These are phyloP conservation scores for Xylaria sp. DNA, from an alignment of 2,329 filamentous ascomycete species.

Conservation along the genomic window DNA sequence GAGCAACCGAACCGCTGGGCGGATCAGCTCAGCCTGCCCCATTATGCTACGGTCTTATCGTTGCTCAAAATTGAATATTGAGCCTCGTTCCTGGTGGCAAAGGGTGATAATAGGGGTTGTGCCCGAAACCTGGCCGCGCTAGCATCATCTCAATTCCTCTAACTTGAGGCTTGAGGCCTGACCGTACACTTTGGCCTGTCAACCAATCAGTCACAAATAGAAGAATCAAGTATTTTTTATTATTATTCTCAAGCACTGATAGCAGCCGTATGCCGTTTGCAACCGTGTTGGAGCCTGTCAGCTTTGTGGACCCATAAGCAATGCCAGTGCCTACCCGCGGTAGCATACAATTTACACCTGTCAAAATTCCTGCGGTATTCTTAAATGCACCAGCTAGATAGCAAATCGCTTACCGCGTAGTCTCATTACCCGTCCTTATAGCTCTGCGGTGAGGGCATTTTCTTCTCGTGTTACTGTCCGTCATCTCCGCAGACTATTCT, in stretches of 20 bases:
- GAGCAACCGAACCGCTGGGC: too few species aligned
- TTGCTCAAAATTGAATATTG: background rate
- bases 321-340: background rate
- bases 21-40: too few species aligned
- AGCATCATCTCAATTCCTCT: too few species aligned
- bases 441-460: slow-evolving; percentile 1
- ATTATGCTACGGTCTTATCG: background rate
- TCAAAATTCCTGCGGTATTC: background rate
- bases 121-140: too few species aligned
- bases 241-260: background rate
- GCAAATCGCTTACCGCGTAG: background rate
- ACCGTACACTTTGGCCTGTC: too few species aligned
- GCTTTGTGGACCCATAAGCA: background rate
- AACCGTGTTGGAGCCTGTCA: background rate
- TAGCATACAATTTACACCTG: background rate
- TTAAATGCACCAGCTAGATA: background rate
- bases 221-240: background rate
- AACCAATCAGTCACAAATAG: background rate
- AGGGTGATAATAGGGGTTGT: too few species aligned
- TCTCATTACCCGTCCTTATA: slow-evolving; percentile 1
- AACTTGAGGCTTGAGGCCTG: too few species aligned
- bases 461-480: slow-evolving; percentile 3
- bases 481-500: slow-evolving; percentile 16
- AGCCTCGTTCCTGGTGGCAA: background rate
- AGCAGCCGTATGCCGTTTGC: background rate